Conservation (phyloP, 768 basidiomycete genomes). For the Russula brevipes region DNA sequence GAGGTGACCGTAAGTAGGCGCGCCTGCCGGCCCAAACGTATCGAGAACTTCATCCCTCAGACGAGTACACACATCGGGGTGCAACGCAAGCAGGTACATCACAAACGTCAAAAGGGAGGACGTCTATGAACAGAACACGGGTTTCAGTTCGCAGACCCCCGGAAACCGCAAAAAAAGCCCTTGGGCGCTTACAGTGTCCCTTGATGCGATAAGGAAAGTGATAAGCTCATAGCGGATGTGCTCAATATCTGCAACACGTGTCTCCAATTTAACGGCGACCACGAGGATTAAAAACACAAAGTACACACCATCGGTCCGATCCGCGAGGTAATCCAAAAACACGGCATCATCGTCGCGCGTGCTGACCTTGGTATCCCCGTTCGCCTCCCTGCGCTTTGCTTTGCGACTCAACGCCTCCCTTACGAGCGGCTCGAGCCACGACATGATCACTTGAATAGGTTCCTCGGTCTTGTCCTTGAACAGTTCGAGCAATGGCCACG, state of each 20-base stretch:
- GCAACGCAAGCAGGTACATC: conserved; percentile 33
- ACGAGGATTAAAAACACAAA: background rate
- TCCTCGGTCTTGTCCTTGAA: conserved; percentile 24
- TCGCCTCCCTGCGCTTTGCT: conserved; percentile 10
- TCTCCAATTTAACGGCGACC: background rate
- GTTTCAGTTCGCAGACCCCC: background rate
- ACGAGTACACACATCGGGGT: conserved; percentile 31
- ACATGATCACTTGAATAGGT: conserved; percentile 14
- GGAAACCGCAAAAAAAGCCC: background rate
- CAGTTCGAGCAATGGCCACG: conserved; percentile 25
- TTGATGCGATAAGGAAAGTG: conserved; percentile 25
- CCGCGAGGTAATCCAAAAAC: conserved; percentile 23
- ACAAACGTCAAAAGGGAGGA: conserved; percentile 33
- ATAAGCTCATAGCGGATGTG: conserved; percentile 25
- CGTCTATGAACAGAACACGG: conserved; percentile 21
- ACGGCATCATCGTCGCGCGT: conserved; percentile 18
- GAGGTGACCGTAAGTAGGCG: conserved; percentile 34
- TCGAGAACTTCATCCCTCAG: conserved; percentile 35
- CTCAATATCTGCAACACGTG: conserved; percentile 17
- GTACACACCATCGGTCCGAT: conserved; percentile 17
- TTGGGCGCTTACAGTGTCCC: conserved; percentile 20
- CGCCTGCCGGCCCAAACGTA: conserved; percentile 28
- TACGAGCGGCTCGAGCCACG: conserved; percentile 23
- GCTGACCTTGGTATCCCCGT: conserved; percentile 9
- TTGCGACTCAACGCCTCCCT: conserved; percentile 17